Percentiles rank a stretch among this genome's conserved stretches.
Evolutionary conservation across 352 stramenopile genomes (phyloP).

Genomic region (Phytophthora aleatoria): DNA sequence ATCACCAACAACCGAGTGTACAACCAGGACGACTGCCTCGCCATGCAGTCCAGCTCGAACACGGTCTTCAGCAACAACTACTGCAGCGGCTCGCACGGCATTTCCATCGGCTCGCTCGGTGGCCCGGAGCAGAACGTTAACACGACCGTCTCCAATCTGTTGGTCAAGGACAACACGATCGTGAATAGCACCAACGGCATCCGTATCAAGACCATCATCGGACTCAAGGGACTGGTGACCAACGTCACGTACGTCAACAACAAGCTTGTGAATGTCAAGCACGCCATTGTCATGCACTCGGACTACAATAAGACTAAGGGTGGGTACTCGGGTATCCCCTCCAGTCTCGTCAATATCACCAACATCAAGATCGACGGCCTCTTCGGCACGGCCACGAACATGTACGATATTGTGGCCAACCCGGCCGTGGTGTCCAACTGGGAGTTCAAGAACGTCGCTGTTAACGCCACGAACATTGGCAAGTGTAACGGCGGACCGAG

Average conservation of each 20-base stretch:
- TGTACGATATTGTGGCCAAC: slow-evolving; percentile 38
- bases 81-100: slow-evolving; percentile 24
- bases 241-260: slow-evolving; percentile 15
- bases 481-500: slow-evolving; percentile 17
- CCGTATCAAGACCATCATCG: slow-evolving; percentile 28
- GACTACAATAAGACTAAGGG: slow-evolving; percentile 14
- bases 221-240: slow-evolving; percentile 17
- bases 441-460: slow-evolving; percentile 22
- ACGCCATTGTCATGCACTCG: slow-evolving; percentile 16
- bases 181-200: slow-evolving; percentile 39
- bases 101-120: slow-evolving; percentile 44
- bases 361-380: slow-evolving; percentile 21
- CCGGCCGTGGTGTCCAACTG: slow-evolving; percentile 32
- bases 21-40: slow-evolving; percentile 11
- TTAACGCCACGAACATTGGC: slow-evolving; percentile 19
- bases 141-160: slow-evolving; percentile 25
- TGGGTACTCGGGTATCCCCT: slow-evolving; percentile 14
- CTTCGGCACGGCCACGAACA: slow-evolving; percentile 15
- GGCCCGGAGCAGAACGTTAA: slow-evolving; percentile 17
- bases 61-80: slow-evolving; percentile 25
- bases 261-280: slow-evolving; percentile 11
- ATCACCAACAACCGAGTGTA: slow-evolving; percentile 16
- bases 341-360: slow-evolving; percentile 37
- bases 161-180: slow-evolving; percentile 39
- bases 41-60: slow-evolving; percentile 15